Base-by-base conservation (phyloP, 352 stramenopile species). In the Globisporangium yorkense region DNA sequence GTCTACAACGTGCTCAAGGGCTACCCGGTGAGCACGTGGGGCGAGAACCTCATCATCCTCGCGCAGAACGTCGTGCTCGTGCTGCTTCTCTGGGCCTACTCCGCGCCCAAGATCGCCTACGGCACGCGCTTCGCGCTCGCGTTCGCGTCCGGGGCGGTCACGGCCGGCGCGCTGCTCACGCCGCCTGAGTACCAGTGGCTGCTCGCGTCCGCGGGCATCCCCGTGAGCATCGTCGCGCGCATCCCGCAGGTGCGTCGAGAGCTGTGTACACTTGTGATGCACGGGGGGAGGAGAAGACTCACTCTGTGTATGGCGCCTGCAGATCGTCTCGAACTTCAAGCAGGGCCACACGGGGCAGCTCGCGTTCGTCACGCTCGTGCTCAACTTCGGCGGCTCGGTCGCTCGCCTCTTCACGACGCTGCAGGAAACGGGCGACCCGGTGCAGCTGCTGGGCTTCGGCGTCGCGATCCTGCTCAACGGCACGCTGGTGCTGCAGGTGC, bases 261-360 rank as follows among this genome's bases (percentile, higher is more conserved):
- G 18, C 46, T 35, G 13, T 18, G 1, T 43, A 5, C 53, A 6
- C 31, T 7, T 20, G 16, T 24, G 12, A 27, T 52, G 3, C 6
- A 46, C 5, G 8, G 33, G 12, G 2, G 33, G n/a, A n/a, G 33
- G 12, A 39, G 40, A 9, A 6, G 40, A 8, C n/a, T 43, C 0
- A 51, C 31, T 7, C 5, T 12, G 7, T 33, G n/a, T 44, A 20
- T 46, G 27, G 4, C 47, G 27, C 37, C 2, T 31, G 35, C 62
- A 92, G 83, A 84, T 94, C 46, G 50, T 91, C 39, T 84, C 84
- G 29, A 96, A 96, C 71, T 94, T 93, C 60, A 89, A 93, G 59
- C 84, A 96, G 59, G 83, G 84, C 12, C 87, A 96, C 68, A 96
- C 87, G 43, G 87, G 87, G n/a, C 87, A 96, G 62, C 71, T 96